Evolutionary conservation across 108 stramenopile species (phyloP), one percentile per base, ranked within the genome.

Genomic region (Licmophora abbreviata): DNA sequence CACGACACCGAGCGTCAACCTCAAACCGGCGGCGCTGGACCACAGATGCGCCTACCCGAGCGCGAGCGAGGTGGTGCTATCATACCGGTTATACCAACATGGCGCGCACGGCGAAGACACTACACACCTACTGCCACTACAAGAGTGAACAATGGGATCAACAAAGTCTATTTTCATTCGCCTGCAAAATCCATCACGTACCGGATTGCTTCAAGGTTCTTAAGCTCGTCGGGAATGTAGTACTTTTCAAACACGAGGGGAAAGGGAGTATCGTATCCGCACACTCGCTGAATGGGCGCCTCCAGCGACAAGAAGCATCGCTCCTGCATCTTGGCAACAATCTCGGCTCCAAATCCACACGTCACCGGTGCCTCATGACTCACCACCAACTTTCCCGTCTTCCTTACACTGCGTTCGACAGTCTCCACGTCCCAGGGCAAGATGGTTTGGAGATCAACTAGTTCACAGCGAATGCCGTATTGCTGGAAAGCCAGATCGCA

Each of bases 251-350:
- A 90, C 20, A 89, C 83, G 36, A 95, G 73, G 0, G 94, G 94
- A 71, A 98, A 98, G 15, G 97, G 97, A 11, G 93, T 96, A 59
- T 98, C 97, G 49, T 89, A 93, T 9, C 97, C 97, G 48, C 93
- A 94, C 2, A 97, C 92, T 12, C 95, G 81, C 58, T 90, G 83
- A 49, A 95, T 88, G 18, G 97, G 97, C 6, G 91, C 85, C 68
- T 97, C 90, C 56, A 96, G 62, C 20, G 51, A 48, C 48, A 93
- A 74, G 61, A 94, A 94, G 63, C 92, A 91, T 50, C 84, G 75
- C 32, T 85, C 68, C 56, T 86, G 81, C 27, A 95, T 41, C 2
- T 76, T 84, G 1, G 93, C 83, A 17, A 81, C 87, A 34, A 96
- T 53, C 46, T 96, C 95, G 1, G 92, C 95, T 1, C 92, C 95